Percentiles rank a stretch among this genome's conserved stretches.
Evolutionary conservation across 2,329 filamentous ascomycete species (phyloP).

Genomic region (Chalara sp.): DNA sequence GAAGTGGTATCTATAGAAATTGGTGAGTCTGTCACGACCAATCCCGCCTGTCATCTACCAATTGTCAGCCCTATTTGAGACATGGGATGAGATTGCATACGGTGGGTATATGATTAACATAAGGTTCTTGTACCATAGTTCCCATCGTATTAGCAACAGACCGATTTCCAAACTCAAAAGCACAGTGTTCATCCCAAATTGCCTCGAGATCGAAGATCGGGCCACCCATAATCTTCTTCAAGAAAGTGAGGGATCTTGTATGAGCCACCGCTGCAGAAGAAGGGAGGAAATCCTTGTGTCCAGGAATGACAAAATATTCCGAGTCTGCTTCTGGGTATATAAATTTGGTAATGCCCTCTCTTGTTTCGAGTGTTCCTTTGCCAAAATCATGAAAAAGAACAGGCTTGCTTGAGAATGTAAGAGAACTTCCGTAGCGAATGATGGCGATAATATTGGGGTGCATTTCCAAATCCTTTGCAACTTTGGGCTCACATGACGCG

Average conservation of each 20-base stretch:
- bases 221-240: constrained; percentile 56
- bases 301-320: constrained; percentile 9
- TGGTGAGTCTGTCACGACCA: constrained; percentile 53
- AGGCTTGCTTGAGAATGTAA: not conserved
- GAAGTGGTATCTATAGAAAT: constrained; percentile 69
- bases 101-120: constrained; percentile 72
- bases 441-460: not conserved
- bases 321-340: constrained; percentile 6
- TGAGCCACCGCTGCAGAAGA: constrained; percentile 46
- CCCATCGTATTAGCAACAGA: constrained; percentile 68
- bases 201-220: constrained; percentile 68
- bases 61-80: not conserved
- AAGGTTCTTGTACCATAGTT: constrained; percentile 76
- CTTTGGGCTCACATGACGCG: not conserved
- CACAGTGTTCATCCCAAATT: constrained; percentile 74
- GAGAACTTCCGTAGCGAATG: not conserved
- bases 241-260: constrained; percentile 56
- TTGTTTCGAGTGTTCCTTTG: not conserved
- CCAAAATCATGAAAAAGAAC: constrained; percentile 5
- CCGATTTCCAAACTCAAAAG: constrained; percentile 62
- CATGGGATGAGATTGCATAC: constrained; percentile 24
- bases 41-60: constrained; percentile 50
- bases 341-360: not conserved
- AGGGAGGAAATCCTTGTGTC: constrained; percentile 9
- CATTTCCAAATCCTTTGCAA: not conserved